Evolutionary conservation across 2,329 filamentous ascomycete genomes (phyloP).

Genomic region (Aureobasidium subglaciale): DNA sequence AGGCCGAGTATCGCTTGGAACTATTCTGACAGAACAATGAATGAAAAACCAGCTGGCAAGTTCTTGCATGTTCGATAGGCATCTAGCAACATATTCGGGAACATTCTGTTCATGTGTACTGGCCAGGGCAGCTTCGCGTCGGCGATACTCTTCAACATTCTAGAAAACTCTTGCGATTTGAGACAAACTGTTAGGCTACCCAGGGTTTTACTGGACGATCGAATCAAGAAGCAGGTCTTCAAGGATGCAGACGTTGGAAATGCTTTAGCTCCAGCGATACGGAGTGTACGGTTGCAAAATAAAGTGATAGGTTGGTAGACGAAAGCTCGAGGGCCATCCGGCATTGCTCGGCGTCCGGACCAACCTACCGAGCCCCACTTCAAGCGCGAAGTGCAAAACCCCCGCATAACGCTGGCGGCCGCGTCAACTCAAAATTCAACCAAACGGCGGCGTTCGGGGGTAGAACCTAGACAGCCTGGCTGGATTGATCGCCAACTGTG

Average conservation of each 20-base stretch:
- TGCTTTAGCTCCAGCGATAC: not conserved
- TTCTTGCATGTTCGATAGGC: not conserved
- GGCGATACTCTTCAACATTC: not conserved
- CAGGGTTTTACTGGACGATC: too few relatives aligned
- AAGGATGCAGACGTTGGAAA: not conserved
- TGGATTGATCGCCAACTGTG: not conserved
- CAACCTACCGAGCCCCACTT: not conserved
- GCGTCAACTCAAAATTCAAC: not conserved
- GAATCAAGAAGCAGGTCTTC: not conserved
- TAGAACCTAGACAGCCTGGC: conserved; percentile 2
- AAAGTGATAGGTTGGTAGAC: conserved; percentile 3
- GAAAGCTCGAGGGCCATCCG: not conserved
- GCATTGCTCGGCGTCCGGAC: not conserved
- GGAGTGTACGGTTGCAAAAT: not conserved
- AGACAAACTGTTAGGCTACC: conserved; percentile 7
- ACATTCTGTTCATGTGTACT: not conserved
- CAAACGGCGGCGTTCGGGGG: conserved; percentile 2
- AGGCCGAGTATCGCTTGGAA: not conserved
- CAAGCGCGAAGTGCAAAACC: not conserved
- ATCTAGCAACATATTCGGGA: not conserved
- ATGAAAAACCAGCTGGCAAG: not conserved
- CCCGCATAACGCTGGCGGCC: not conserved
- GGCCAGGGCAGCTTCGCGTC: not conserved
- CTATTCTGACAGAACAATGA: not conserved
- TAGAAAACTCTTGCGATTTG: not conserved